Percentiles rank a stretch among this genome's conserved stretches.
These are phyloP conservation scores for Pontederia crassipes DNA, from an alignment of 176 grass and related monocot species.

Conservation along the genomic window DNA sequence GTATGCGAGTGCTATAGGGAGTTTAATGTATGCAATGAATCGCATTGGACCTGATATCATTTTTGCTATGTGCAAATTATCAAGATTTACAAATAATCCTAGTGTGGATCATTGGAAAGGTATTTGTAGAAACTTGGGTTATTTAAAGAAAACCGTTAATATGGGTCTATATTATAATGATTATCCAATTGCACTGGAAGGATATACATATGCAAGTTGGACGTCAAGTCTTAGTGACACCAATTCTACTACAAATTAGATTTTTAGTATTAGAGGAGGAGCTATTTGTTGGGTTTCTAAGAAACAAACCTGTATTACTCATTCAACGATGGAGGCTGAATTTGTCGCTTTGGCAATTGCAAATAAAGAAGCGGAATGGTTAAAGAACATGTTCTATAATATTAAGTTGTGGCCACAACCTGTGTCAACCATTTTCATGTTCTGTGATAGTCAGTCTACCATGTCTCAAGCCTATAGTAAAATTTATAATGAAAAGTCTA, in stretches of 20 bases:
- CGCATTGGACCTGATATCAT: neutral
- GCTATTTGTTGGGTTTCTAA: neutral
- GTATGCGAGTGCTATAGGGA: neutral
- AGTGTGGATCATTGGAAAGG: neutral
- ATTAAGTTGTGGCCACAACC: slow-evolving; percentile 8
- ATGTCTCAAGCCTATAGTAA: neutral
- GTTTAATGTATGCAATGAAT: too few species aligned
- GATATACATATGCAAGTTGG: too few species aligned
- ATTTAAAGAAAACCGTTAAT: neutral
- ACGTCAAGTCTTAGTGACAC: neutral
- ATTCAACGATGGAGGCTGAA: neutral
- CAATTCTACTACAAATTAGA: neutral
- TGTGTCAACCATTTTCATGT: neutral
- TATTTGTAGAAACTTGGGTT: neutral
- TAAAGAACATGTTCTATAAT: neutral
- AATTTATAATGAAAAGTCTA: neutral
- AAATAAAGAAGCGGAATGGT: too few species aligned
- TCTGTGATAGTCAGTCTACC: neutral
- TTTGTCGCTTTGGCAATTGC: neutral
- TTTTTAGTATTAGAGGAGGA: neutral
- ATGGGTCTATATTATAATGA: too few species aligned
- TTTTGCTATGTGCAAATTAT: neutral
- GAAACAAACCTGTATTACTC: neutral
- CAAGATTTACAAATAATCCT: too few species aligned
- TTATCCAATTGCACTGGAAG: too few species aligned